Percentiles rank a stretch among this genome's conserved stretches.
Evolutionary conservation across 2,329 filamentous ascomycete genomes (phyloP).

Genomic region (Colletotrichum destructivum): DNA sequence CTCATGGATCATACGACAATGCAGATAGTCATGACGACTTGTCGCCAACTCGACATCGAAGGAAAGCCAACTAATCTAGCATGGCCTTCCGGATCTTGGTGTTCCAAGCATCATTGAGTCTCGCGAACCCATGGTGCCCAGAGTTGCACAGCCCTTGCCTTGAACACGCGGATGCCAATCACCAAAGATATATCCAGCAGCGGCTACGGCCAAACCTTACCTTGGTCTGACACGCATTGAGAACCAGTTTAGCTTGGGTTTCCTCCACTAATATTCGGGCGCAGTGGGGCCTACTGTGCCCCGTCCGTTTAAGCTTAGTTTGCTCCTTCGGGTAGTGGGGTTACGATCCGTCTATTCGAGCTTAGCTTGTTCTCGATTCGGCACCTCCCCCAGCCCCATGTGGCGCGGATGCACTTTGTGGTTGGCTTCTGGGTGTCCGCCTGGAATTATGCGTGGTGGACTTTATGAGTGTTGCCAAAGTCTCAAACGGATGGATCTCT

Average conservation of each 20-base stretch:
- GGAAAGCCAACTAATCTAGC: background rate
- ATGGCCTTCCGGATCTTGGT: background rate
- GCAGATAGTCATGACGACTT: constrained; percentile 6
- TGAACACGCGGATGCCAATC: background rate
- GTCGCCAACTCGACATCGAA: background rate
- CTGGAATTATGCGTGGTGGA: background rate
- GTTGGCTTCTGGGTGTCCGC: background rate
- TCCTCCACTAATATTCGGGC: background rate
- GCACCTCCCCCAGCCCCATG: background rate
- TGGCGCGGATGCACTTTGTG: background rate
- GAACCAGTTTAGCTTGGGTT: background rate
- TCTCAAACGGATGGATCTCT: too few species aligned
- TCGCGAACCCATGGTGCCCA: background rate
- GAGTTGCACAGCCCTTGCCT: constrained; percentile 1
- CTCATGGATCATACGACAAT: background rate
- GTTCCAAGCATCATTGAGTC: background rate
- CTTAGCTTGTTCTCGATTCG: background rate
- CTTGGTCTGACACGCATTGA: background rate
- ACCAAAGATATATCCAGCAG: background rate
- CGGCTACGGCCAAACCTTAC: background rate
- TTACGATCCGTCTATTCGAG: constrained; percentile 1
- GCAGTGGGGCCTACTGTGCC: background rate
- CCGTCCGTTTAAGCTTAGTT: background rate
- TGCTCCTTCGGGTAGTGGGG: background rate
- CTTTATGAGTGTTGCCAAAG: too few species aligned